Evolutionary conservation across 352 stramenopile species (phyloP).

Genomic region (Phytophthora citrophthora): DNA sequence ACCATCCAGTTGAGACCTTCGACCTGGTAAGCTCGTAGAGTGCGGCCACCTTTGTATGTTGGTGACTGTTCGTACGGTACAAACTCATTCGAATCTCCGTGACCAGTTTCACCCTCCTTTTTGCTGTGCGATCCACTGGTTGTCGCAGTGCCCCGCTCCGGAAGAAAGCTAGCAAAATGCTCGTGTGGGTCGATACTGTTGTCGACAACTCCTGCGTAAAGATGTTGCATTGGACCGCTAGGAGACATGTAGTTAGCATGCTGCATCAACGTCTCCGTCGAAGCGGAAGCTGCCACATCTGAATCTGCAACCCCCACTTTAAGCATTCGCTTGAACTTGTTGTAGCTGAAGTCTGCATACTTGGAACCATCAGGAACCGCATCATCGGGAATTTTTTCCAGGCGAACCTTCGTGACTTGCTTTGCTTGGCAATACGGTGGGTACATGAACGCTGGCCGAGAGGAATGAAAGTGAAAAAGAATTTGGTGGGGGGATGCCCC

Average conservation of each 20-base stretch:
- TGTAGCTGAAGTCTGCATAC: constrained; percentile 78
- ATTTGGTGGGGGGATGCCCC: constrained; percentile 64
- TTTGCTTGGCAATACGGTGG: constrained; percentile 70
- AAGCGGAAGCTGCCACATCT: constrained; percentile 34
- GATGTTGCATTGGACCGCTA: constrained; percentile 86
- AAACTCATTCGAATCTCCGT: constrained; percentile 67
- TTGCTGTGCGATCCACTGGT: constrained; percentile 12
- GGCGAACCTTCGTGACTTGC: constrained; percentile 54
- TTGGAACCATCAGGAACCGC: constrained; percentile 42
- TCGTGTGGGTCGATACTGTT: constrained; percentile 91
- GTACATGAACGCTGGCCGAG: constrained; percentile 65
- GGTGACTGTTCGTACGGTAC: constrained; percentile 90
- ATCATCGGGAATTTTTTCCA: constrained; percentile 51
- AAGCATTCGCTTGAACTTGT: constrained; percentile 64
- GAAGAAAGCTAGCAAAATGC: constrained; percentile 88
- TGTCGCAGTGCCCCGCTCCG: constrained; percentile 32
- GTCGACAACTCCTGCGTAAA: constrained; percentile 89
- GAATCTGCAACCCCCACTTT: constrained; percentile 58
- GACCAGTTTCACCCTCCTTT: constrained; percentile 10
- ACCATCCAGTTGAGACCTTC: constrained; percentile 92
- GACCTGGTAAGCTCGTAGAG: constrained; percentile 83
- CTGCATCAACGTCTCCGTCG: constrained; percentile 43
- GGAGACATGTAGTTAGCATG: constrained; percentile 75
- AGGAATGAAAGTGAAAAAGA: constrained; percentile 86
- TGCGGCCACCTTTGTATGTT: constrained; percentile 87